These are phyloP conservation scores for Metschnikowia rubicola DNA, from an alignment of 805 yeast genomes.

Conservation along the genomic window DNA sequence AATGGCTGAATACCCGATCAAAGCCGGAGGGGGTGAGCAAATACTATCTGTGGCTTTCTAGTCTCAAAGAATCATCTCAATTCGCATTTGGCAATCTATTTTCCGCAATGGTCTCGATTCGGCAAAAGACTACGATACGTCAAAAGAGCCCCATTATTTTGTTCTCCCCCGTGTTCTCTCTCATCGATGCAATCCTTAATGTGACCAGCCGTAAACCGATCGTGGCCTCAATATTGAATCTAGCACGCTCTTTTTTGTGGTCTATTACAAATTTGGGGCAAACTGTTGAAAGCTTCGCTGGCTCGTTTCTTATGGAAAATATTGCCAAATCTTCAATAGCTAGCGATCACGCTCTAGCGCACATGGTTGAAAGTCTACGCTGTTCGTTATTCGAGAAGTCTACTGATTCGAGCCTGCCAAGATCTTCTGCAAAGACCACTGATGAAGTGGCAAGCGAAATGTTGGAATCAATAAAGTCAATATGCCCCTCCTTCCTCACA, in stretches of 20 bases:
- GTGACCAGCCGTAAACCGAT: conserved; percentile 20
- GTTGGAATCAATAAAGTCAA: not conserved
- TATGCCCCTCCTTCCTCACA: no score
- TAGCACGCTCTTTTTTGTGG: conserved; percentile 2
- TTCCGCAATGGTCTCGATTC: not conserved
- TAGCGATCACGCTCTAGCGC: conserved; percentile 13
- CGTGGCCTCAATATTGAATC: conserved; percentile 10
- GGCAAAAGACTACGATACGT: no score
- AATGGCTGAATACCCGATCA: not conserved
- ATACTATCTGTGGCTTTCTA: not conserved
- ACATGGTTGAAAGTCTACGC: conserved; percentile 14
- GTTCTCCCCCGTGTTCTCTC: conserved; percentile 18
- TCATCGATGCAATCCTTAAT: conserved; percentile 19
- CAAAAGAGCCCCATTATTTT: conserved; percentile 1
- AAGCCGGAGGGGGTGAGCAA: not conserved
- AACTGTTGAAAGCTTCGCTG: conserved; percentile 8
- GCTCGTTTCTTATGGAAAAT: not conserved
- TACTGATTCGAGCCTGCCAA: not conserved
- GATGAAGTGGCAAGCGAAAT: conserved; percentile 3
- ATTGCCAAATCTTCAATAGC: conserved; percentile 7
- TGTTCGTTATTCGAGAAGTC: conserved; percentile 12
- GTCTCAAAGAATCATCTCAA: no score
- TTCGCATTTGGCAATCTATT: not conserved
- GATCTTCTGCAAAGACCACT: not conserved
- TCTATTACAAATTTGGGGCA: conserved; percentile 2